Evolutionary conservation across 2,329 filamentous ascomycete genomes (phyloP).

Genomic region (Sphaerulina musiva): DNA sequence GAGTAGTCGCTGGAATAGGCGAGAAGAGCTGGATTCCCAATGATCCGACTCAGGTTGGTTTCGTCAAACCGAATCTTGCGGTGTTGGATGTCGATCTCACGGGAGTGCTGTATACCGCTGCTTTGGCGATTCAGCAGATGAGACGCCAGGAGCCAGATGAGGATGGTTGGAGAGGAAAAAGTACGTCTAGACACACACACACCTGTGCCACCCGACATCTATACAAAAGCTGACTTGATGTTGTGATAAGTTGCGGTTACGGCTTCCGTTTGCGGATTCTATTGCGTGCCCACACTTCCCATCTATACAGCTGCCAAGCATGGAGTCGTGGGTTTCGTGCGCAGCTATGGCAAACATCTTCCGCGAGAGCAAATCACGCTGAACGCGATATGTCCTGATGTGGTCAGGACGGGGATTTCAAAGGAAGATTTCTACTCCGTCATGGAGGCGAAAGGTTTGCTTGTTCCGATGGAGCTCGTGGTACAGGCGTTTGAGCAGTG

Average conservation of each 20-base stretch:
- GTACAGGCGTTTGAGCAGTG: conserved; percentile 39
- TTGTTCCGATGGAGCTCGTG: conserved; percentile 38
- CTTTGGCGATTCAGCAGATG: conserved; percentile 42
- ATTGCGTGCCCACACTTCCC: conserved; percentile 37
- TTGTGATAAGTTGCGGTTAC: conserved; percentile 25
- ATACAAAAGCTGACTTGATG: not conserved
- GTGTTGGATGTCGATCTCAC: conserved; percentile 39
- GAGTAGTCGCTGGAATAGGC: conserved; percentile 31
- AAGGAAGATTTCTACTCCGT: conserved; percentile 35
- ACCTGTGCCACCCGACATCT: not conserved
- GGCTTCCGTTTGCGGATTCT: conserved; percentile 41
- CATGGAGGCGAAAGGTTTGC: conserved; percentile 31
- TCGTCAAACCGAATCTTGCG: conserved; percentile 36
- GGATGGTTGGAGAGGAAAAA: conserved; percentile 36
- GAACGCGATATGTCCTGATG: conserved; percentile 40
- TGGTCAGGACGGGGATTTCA: conserved; percentile 37
- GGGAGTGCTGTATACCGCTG: conserved; percentile 40
- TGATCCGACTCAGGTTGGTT: conserved; percentile 23
- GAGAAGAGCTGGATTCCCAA: conserved; percentile 36
- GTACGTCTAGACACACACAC: conserved; percentile 21
- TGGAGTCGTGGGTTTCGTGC: conserved; percentile 36
- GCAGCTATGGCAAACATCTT: conserved; percentile 39
- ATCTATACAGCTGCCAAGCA: conserved; percentile 42
- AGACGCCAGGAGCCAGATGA: conserved; percentile 34
- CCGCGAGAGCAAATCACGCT: conserved; percentile 38